These are phyloP conservation scores for Claviceps sp. DNA, from an alignment of 2,329 filamentous ascomycete genomes.

Conservation along the genomic window DNA sequence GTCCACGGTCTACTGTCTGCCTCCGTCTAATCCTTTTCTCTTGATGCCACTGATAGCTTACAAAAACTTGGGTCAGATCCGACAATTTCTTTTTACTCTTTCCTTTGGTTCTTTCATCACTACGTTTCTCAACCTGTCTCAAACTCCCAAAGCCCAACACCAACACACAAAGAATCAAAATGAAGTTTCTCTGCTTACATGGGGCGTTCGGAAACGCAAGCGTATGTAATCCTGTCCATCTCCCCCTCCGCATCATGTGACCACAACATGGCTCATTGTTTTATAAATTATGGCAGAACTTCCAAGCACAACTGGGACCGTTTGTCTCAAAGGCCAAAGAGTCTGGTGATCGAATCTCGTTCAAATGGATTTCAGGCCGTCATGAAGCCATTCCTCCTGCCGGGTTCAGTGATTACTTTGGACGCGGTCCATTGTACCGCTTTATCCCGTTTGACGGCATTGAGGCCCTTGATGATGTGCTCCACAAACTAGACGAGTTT, in stretches of 20 bases:
- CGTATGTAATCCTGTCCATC: constrained; percentile 21
- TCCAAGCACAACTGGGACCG: constrained; percentile 36
- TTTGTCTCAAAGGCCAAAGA: constrained; percentile 13
- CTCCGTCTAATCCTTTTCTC: no score
- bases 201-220: constrained; percentile 44
- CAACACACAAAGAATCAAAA: constrained; percentile 11
- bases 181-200: constrained; percentile 44
- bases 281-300: constrained; percentile 35
- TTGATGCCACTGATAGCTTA: no score
- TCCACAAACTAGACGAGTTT: constrained; percentile 40
- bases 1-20: no score
- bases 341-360: constrained; percentile 12
- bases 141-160: no score
- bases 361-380: constrained; percentile 39
- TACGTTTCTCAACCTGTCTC: no score
- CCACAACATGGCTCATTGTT: neutral
- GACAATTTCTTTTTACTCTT: no score
- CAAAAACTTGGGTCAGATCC: no score
- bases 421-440: constrained; percentile 39
- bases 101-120: no score
- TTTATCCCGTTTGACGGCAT: constrained; percentile 37
- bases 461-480: constrained; percentile 29
- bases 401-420: constrained; percentile 45
- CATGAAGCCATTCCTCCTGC: constrained; percentile 35
- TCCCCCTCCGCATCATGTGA: neutral